Percentiles rank a stretch among this genome's conserved stretches.
These are phyloP conservation scores for Russula abietina DNA, from an alignment of 768 basidiomycete genomes.

Conservation along the genomic window DNA sequence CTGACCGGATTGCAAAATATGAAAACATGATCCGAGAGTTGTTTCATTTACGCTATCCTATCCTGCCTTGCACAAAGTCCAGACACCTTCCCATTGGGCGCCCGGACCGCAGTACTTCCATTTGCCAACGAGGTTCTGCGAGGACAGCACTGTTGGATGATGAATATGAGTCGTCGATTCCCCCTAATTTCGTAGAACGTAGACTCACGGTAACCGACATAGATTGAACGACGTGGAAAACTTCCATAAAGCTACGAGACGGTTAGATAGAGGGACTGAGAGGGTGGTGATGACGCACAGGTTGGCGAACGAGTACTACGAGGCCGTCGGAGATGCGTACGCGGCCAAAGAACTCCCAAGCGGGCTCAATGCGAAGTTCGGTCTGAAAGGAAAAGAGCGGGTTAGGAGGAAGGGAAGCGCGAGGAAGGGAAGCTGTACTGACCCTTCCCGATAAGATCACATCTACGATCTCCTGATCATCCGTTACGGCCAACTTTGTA, in stretches of 20 bases:
- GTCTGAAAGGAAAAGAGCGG: slow-evolving; percentile 2
- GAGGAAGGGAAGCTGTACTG: background rate
- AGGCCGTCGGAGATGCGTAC: slow-evolving; percentile 24
- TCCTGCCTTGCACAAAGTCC: slow-evolving; percentile 20
- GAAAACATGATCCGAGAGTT: background rate
- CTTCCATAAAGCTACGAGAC: background rate
- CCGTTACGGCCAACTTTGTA: background rate
- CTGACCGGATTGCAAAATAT: background rate
- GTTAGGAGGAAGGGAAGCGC: background rate
- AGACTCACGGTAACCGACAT: slow-evolving; percentile 19
- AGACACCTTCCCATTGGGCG: slow-evolving; percentile 20
- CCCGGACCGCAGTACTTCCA: slow-evolving; percentile 15
- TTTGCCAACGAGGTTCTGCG: slow-evolving; percentile 23
- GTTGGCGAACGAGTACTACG: slow-evolving; percentile 16
- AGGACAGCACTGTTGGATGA: slow-evolving; percentile 19
- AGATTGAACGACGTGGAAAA: slow-evolving; percentile 8
- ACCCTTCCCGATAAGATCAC: slow-evolving; percentile 23
- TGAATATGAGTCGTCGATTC: background rate
- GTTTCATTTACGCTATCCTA: slow-evolving; percentile 6
- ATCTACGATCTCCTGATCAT: slow-evolving; percentile 14
- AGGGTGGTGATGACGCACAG: background rate
- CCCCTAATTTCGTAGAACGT: background rate
- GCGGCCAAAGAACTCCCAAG: slow-evolving; percentile 22
- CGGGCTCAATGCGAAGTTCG: background rate
- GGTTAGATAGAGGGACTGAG: background rate